These are phyloP conservation scores for Grigorovia jiainica DNA, from an alignment of 805 yeast genomes.

Conservation along the genomic window DNA sequence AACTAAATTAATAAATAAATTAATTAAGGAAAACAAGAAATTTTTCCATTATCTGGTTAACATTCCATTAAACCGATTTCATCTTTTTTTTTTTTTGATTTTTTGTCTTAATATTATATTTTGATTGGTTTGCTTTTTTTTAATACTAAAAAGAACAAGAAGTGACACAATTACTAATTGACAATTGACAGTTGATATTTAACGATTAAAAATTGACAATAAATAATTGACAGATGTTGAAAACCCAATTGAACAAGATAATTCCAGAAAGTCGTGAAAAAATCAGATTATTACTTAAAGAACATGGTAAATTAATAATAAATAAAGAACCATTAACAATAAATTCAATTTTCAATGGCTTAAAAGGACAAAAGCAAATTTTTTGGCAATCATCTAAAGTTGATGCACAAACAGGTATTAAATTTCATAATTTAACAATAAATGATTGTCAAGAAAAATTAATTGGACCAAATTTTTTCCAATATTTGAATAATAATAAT, in stretches of 20 bases:
- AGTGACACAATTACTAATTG: no score
- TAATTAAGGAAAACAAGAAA: no score
- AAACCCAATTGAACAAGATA: background rate
- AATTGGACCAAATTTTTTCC: constrained; percentile 31
- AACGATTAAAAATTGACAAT: no score
- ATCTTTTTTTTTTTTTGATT: no score
- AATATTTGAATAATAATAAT: constrained; percentile 28
- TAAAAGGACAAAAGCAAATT: constrained; percentile 68
- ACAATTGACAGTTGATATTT: no score
- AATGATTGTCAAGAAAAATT: constrained; percentile 57
- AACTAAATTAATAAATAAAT: no score
- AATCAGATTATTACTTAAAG: background rate
- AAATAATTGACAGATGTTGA: no score
- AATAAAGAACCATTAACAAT: constrained; percentile 26
- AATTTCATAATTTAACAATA: constrained; percentile 70
- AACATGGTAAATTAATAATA: background rate
- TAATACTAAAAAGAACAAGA: no score
- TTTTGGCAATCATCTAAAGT: constrained; percentile 76
- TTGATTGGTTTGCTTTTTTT: no score
- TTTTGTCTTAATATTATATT: no score
- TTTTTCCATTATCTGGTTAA: no score
- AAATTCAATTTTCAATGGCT: constrained; percentile 51
- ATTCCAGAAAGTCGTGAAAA: background rate
- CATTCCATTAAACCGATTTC: no score
- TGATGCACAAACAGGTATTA: constrained; percentile 68